These are phyloP conservation scores for Astragalus glycyphyllos DNA, from an alignment of 306 rosid genomes.

Conservation along the genomic window DNA sequence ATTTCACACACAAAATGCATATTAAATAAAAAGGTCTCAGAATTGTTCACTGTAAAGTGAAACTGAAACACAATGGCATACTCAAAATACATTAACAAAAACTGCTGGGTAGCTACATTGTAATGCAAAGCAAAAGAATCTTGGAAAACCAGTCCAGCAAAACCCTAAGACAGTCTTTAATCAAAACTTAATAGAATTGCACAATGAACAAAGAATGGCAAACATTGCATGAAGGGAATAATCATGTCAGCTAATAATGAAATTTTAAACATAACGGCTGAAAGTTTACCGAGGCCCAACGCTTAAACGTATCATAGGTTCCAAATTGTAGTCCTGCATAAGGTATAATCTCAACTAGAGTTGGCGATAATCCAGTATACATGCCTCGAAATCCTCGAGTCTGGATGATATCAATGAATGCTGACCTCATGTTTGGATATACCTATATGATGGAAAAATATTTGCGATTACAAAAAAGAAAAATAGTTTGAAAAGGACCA, in stretches of 20 bases:
- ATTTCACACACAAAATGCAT: slow-evolving; percentile 24
- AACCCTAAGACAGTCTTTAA: slow-evolving; percentile 23
- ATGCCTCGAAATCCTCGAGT: slow-evolving; percentile 79
- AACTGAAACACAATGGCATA: no score
- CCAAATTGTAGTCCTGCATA: slow-evolving; percentile 98
- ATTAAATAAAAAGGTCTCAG: slow-evolving; percentile 5
- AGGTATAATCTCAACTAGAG: slow-evolving; percentile 94
- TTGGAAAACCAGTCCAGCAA: slow-evolving; percentile 5
- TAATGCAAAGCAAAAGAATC: slow-evolving; percentile 9
- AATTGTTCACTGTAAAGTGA: no score
- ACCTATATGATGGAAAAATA: slow-evolving; percentile 57
- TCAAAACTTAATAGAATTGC: slow-evolving; percentile 17
- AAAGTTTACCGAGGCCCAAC: slow-evolving; percentile 78
- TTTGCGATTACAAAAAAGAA: slow-evolving; percentile 25
- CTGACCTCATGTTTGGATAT: slow-evolving; percentile 92
- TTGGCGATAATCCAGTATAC: slow-evolving; percentile 91
- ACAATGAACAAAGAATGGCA: slow-evolving; percentile 15
- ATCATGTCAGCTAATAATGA: slow-evolving; percentile 7
- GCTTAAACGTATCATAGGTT: slow-evolving; percentile 90
- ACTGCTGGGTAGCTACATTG: no score
- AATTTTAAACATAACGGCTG: slow-evolving; percentile 24
- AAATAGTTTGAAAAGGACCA: slow-evolving; percentile 30
- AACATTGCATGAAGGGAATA: slow-evolving; percentile 23
- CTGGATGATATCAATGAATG: slow-evolving; percentile 67
- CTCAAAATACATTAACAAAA: background rate